Evolutionary conservation across 2,329 filamentous ascomycete species (phyloP), one percentile per base, ranked within the genome.

Genomic region (Talaromyces sp.): DNA sequence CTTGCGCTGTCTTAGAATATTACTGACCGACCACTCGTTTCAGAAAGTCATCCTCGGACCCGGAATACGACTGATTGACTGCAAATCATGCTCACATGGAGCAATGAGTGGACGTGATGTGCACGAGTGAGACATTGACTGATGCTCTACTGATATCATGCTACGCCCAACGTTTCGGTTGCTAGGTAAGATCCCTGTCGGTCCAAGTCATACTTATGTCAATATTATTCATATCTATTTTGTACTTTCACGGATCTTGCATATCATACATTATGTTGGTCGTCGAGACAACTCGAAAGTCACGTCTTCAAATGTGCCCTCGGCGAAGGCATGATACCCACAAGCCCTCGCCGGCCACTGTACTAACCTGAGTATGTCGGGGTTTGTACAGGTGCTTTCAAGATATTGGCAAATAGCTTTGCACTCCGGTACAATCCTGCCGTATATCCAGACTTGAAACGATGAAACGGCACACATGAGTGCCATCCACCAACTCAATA

Each of bases 381-480:
- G 69, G 6, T 66, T 33, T 63, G 76, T 73, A 19, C 67, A 66
- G 39, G 69, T 73, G 25, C 70, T 62, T 61, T 77, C 76, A 5
- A 79, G 61, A 61, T 71, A 74, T 73, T 76, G 77, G 62, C 75
- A 78, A 15, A 79, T 75, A 37, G 77, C 77, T 7, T 70, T 68
- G 63, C 75, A 77, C 67, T 79, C 77, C 1, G 75, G 74, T 1
- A 70, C 67, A 4, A 73, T 70, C 39, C 77, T 67, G 33, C 69
- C 69, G 45, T 73, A 69, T 45, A 74, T 67, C 75, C 75, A 78
- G 69, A 52, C 52, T 45, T 66, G 64, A 35, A 49, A 66, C 2
- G 64, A 54, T 13, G 64, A 61, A 15, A 59, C 54, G 3, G 64
- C 52, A 15, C 60, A 59, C 61, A 66, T 66, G 22, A 62, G 64